Evolutionary conservation across 495 filamentous ascomycete species (phyloP).

Genomic region (Penicillium canescens): DNA sequence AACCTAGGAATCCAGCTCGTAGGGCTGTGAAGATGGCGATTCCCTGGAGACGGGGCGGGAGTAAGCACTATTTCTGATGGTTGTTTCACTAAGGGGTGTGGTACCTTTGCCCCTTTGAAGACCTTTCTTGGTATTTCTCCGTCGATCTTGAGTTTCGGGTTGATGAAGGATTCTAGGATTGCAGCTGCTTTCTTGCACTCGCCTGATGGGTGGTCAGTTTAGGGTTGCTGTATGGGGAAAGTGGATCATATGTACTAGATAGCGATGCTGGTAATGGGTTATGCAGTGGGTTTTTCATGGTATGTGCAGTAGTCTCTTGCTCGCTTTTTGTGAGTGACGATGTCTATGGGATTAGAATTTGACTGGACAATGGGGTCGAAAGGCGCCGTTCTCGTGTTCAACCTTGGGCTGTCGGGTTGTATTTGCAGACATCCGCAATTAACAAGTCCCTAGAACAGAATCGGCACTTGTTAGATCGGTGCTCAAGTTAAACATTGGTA

Average conservation of each 20-base stretch:
- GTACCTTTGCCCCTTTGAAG: conserved; percentile 82
- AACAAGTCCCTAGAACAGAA: too few relatives aligned
- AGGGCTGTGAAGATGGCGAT: conserved; percentile 88
- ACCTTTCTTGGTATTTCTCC: conserved; percentile 86
- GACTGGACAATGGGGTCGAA: too few relatives aligned
- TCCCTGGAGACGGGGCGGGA: conserved; percentile 55
- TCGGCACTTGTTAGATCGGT: too few relatives aligned
- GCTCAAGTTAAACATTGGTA: too few relatives aligned
- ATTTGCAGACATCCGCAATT: too few relatives aligned
- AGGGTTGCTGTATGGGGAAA: neutral
- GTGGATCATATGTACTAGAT: conserved; percentile 43
- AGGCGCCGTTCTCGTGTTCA: too few relatives aligned
- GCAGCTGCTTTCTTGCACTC: conserved; percentile 84
- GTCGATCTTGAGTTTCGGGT: conserved; percentile 76
- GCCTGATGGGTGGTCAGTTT: conserved; percentile 37
- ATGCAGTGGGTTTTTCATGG: conserved; percentile 27
- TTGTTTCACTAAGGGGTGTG: neutral
- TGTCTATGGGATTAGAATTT: too few relatives aligned
- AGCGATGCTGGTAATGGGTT: conserved; percentile 62
- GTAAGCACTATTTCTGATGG: neutral
- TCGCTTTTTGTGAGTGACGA: neutral
- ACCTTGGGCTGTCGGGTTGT: too few relatives aligned
- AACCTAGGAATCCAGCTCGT: conserved; percentile 88
- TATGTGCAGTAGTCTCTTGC: neutral
- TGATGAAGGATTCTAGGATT: conserved; percentile 87